Base-by-base conservation (phyloP, 768 basidiomycete genomes). In the Pholiota conissans region DNA sequence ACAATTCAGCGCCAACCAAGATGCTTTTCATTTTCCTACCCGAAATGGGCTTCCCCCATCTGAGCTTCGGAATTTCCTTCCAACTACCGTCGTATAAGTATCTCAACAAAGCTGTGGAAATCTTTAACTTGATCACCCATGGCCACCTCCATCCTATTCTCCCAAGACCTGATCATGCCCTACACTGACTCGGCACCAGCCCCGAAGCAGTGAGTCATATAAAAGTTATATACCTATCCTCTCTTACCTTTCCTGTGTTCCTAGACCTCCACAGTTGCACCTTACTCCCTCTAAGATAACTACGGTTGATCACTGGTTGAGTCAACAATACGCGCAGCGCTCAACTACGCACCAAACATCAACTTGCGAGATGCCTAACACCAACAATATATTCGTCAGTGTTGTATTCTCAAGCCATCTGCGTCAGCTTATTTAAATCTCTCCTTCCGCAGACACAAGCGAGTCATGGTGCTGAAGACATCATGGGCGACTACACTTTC, bases 21-120 rank as follows among this genome's bases (percentile, higher is more conserved):
- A 60, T 63, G 55, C 51, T 47, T 61, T 55, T 63, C 63, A 61
- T 61, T 59, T 55, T 62, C 57, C 48, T 59, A 56, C 62, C 47
- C 59, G 42, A 58, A 62, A 61, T 52, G 54, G 63, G 68, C 47
- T 45, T 49, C 42, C 42, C 55, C 55, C 55, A 54, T 60, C 49
- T 52, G 30, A 55, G 22, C 27, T 55, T 61, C 68, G 63, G 64
- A 66, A 66, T 50, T 61, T 49, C 47, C 30, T 61, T 49, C 68
- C 68, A 65, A 64, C 49, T 66, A 69, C 26, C 59, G 30, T 59
- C 58, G 63, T 67, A 69, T 69, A 69, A 69, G 66, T 67, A 67
- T 62, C 56, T 22, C 51, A 42, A 34, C 27, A 28, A 45, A 49
- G 49, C 35, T 61, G 63, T 55, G 56, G 63, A 56, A 58, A 24